Percentiles rank a stretch among this genome's conserved stretches.
phyloP scores from a whole-genome alignment of 352 stramenopile genomes.

The Elongisporangium prolatum region DNA sequence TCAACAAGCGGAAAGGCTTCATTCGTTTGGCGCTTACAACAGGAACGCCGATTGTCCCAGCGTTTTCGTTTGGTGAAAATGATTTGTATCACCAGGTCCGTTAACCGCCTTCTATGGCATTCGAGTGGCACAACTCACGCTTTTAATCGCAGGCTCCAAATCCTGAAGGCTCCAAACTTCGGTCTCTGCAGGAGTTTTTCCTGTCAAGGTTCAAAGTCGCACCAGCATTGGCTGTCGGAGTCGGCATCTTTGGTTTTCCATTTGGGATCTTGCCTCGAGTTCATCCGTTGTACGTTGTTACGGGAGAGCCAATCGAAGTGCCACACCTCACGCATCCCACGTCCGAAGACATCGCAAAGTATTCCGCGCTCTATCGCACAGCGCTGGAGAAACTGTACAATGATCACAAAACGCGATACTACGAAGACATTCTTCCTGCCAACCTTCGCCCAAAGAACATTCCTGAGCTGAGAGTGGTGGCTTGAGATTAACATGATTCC shows the following conservation, averaged over 20 bases:
- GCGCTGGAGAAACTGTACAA: slow-evolving; percentile 46
- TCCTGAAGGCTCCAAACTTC: slow-evolving; percentile 29
- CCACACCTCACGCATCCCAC: slow-evolving; percentile 35
- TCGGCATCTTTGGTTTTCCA: slow-evolving; percentile 20
- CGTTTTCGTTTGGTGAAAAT: slow-evolving; percentile 70
- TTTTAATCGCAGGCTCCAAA: slow-evolving; percentile 27
- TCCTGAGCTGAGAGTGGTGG: neutral
- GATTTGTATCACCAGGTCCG: slow-evolving; percentile 41
- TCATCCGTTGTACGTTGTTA: slow-evolving; percentile 31
- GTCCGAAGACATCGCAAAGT: slow-evolving; percentile 33
- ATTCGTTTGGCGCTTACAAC: slow-evolving; percentile 53
- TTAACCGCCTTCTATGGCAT: neutral
- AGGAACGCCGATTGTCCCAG: slow-evolving; percentile 51
- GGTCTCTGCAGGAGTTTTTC: slow-evolving; percentile 27
- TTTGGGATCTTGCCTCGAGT: slow-evolving; percentile 28
- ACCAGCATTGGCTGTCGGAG: slow-evolving; percentile 26
- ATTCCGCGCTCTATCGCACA: slow-evolving; percentile 36
- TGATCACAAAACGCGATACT: slow-evolving; percentile 37
- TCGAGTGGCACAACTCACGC: neutral
- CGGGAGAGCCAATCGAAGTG: slow-evolving; percentile 34
- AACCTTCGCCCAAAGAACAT: slow-evolving; percentile 13
- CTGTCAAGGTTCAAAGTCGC: slow-evolving; percentile 38
- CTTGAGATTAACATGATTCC: neutral
- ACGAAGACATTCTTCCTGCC: slow-evolving; percentile 26
- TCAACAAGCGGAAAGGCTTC: slow-evolving; percentile 65